Base-by-base conservation (phyloP, 345 rosid genomes). In the Salix viminalis region DNA sequence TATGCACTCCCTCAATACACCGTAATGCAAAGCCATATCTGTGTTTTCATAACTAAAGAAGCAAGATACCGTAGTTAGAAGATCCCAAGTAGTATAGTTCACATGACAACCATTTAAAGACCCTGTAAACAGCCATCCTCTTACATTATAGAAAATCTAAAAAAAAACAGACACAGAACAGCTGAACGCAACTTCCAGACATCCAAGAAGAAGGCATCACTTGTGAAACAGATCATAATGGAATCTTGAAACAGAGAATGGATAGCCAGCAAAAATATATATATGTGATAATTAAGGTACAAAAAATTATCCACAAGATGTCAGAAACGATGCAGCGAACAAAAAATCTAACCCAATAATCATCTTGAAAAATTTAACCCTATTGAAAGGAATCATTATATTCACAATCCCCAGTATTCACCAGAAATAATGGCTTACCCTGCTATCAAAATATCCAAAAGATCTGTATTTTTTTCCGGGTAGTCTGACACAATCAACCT, bases 11-110 rank as follows among this genome's bases (percentile, higher is more conserved):
- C 41, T 92, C 72, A 92, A 85, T 70, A 91, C 94, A 80, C 99
- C 98, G 78, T 93, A 96, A 74, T 96, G 99, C 74, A 96, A 90
- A 81, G 98, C 98, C 98, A 93, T 87, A 80, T 93, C 98, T 19
- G 91, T 74, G 78, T 85, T 85, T 65, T 87, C 96, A 71, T 91
- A 93, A 48, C 99, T 96, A 84, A 37, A 85, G 48, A 75, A 77
- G 70, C 65, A 41, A 44, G 48, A 80, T 46, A 14, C 19, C 56
- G 74, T 36, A 81, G 28, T 75, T 13, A 76, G 69, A 80, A 61
- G 72, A 76, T 70, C 26, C 37, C 56, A 11, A 67, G 36, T 60
- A 52, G 44, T 44, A 77, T 60, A 21, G n/a, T 19, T 42, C 23
- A 32, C 23, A 15, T 18, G 4, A 7, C 34, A 62, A 19, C 46